Base-by-base conservation (phyloP, 257 asterid species). In the Buddleja alternifolia region DNA sequence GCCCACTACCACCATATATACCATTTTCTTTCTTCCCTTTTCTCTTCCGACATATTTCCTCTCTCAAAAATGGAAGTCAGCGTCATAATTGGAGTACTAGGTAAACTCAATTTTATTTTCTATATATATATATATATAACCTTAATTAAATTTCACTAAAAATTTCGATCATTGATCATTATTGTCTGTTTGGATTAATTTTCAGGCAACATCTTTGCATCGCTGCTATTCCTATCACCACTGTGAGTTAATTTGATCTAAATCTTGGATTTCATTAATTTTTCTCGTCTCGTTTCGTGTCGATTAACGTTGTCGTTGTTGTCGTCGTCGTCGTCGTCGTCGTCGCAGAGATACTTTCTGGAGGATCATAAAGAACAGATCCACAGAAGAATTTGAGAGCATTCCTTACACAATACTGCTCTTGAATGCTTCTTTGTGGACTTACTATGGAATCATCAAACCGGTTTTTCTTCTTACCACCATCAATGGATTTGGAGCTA, bases 401-500 rank as follows among this genome's bases (percentile, higher is more conserved):
- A 44, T 75, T 34, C 80, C 80, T 0, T 75, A 75, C 67, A 47
- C 62, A 42, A 24, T 44, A 25, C 40, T 75, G 72, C 70, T 75
- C 32, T 47, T 69, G 72, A 75, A 75, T 40, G 71, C 75, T 1
- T 46, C 72, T 2, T 54, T 75, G 0, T 75, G 80, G 80, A 56
- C 75, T 34, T 75, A 75, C 20, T 75, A 75, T 19, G 80, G 80
- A 29, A 14, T 70, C 3, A 50, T 63, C 52, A 75, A 64, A 8
- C 80, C 80, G 0, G 65, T 60, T 8, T 20, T 63, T 12, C 80
- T 75, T 19, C 15, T 75, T 0, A 69, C 66, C 12, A 70, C 80
- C 10, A 47, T 75, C 29, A 75, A 69, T 56, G 80, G 76, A 44
- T 70, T 72, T 34, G 80, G 80, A 47, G 42, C 76, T 8, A 15